Evolutionary conservation across 108 stramenopile species (phyloP).

Genomic region (Nitzschia palea): DNA sequence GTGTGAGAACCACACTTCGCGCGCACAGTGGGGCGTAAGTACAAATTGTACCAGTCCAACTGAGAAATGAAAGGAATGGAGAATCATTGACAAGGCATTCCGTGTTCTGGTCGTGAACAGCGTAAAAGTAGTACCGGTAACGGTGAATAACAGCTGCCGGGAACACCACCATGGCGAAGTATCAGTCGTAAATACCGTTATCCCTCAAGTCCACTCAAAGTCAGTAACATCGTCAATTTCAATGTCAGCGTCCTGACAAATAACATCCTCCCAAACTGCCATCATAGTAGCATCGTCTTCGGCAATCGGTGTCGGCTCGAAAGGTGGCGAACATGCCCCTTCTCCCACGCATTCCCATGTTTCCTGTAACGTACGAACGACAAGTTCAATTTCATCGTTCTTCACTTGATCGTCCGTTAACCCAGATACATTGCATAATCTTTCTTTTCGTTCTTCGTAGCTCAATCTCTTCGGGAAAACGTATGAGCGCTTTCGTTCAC

Average conservation of each 20-base stretch:
- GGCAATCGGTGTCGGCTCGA: constrained; percentile 12
- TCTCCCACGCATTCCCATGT: constrained; percentile 20
- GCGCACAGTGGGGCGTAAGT: too few species aligned
- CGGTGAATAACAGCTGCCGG: too few species aligned
- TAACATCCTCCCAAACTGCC: constrained; percentile 11
- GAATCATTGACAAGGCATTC: too few species aligned
- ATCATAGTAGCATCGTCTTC: constrained; percentile 11
- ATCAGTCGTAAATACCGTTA: neutral
- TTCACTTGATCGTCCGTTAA: constrained; percentile 34
- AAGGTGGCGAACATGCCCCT: neutral
- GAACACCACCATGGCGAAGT: neutral
- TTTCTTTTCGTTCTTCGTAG: constrained; percentile 36
- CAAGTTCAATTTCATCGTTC: constrained; percentile 39
- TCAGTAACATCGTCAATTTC: constrained; percentile 31
- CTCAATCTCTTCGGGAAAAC: constrained; percentile 30
- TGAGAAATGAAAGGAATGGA: too few species aligned
- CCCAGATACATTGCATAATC: constrained; percentile 14
- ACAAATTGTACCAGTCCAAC: too few species aligned
- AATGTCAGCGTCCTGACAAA: constrained; percentile 11
- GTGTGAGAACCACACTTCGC: too few species aligned
- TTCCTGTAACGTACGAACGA: constrained; percentile 32
- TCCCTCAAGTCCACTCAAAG: constrained; percentile 40
- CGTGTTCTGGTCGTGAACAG: too few species aligned
- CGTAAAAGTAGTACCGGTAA: too few species aligned
- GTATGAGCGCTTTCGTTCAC: constrained; percentile 31